Base-by-base conservation (phyloP, 495 filamentous ascomycete species). In the Saxophila tyrrhenica region DNA sequence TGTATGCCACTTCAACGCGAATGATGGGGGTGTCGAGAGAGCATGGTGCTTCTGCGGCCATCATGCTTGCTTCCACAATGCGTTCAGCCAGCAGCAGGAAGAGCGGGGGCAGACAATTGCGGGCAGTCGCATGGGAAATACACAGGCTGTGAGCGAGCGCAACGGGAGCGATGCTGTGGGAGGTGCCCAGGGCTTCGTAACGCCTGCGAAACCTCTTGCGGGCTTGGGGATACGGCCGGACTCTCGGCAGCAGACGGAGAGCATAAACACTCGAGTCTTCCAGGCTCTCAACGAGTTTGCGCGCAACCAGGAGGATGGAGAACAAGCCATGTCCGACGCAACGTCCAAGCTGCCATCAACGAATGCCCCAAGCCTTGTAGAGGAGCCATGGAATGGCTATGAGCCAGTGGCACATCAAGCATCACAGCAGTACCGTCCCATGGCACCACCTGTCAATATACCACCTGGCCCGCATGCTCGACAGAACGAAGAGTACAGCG, bases 51-150 rank as follows among this genome's bases (percentile, higher is more conserved):
- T 83, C 69, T 86, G 83, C 61, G 77, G 75, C 15, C 83, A 86
- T 64, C 83, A 86, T 72, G 83, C 82, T 29, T 86, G 83, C 65
- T 85, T 78, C 62, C 83, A 86, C 62, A 77, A 82, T 58, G 68
- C 73, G 55, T 55, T 50, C 32, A 48, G 41, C 42, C 54, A 52
- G 29, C 39, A 48, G 39, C 66, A 39, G 49, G 41, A 16, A 38
- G 16, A 16, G 44, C 39, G 19, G 9, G 29, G 44, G 20, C 54
- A 35, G 25, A 13, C 15, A n/a, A 5, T 44, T 5, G 41, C 41
- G 8, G 17, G 16, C 19, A 21, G 41, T 21, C 41, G 16, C 15
- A 17, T 44, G 41, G 17, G 7, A 3, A n/a, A 3, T 21, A n/a
- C 41, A 44, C 41, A 44, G 17, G n/a, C n/a, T n/a, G n/a, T n/a